Conservation (phyloP, 495 filamentous ascomycete species). For the Talaromyces thailandensis region DNA sequence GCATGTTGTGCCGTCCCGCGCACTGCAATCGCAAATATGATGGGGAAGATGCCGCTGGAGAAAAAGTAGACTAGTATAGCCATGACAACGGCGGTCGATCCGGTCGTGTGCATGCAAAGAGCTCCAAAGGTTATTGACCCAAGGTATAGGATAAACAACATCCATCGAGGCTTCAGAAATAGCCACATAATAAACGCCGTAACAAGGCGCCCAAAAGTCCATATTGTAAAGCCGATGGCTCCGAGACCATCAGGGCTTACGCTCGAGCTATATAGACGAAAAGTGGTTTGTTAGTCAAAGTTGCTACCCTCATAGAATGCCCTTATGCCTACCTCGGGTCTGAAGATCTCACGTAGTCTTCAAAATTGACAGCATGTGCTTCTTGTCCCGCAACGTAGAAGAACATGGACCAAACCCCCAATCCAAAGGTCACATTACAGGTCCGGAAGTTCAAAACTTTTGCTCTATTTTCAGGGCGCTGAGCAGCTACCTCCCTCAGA, state of each 20-base stretch:
- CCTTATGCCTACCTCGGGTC: constrained; percentile 12
- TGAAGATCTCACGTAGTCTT: constrained; percentile 26
- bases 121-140: constrained; percentile 46
- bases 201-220: constrained; percentile 57
- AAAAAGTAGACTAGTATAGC: constrained; percentile 50
- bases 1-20: constrained; percentile 53
- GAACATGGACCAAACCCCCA: constrained; percentile 51
- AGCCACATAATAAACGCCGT: constrained; percentile 42
- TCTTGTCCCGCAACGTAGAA: constrained; percentile 62
- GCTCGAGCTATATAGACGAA: constrained; percentile 7
- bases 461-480: constrained; percentile 39
- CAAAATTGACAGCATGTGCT: constrained; percentile 39
- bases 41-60: constrained; percentile 50
- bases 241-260: constrained; percentile 32
- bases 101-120: constrained; percentile 43
- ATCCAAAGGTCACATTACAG: constrained; percentile 44
- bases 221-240: constrained; percentile 48
- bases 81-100: constrained; percentile 36
- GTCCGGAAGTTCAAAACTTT: constrained; percentile 35
- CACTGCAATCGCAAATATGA: constrained; percentile 50
- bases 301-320: neutral
- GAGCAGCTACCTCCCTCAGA: constrained; percentile 43
- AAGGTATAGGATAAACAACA: constrained; percentile 46
- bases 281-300: neutral
- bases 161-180: constrained; percentile 51